Evolutionary conservation across 2,329 filamentous ascomycete species (phyloP).

Genomic region (Ascochyta lentis): DNA sequence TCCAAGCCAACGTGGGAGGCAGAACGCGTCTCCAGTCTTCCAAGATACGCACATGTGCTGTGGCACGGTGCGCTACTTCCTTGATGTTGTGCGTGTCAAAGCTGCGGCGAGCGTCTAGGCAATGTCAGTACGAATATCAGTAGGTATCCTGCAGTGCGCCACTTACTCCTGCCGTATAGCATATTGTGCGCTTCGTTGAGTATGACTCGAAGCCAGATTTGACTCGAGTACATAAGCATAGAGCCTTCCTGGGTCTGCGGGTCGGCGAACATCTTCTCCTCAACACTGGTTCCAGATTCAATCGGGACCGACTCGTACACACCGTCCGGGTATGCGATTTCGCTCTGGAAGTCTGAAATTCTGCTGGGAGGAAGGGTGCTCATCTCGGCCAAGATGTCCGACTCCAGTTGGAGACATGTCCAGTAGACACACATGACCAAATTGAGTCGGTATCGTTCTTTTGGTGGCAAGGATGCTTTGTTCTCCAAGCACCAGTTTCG

Average conservation of each 20-base stretch:
- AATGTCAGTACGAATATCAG: slow-evolving; percentile 32
- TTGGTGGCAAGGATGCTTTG: slow-evolving; percentile 21
- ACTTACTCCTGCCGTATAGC: slow-evolving; percentile 56
- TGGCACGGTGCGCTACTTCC: slow-evolving; percentile 38
- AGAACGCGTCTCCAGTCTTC: slow-evolving; percentile 62
- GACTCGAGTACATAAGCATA: slow-evolving; percentile 66
- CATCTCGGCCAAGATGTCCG: slow-evolving; percentile 90
- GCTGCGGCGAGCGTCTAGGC: slow-evolving; percentile 40
- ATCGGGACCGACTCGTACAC: slow-evolving; percentile 53
- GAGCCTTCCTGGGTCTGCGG: slow-evolving; percentile 36
- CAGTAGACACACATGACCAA: slow-evolving; percentile 75
- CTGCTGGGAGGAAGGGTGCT: slow-evolving; percentile 65
- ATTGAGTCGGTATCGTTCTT: slow-evolving; percentile 46
- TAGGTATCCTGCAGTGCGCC: not conserved
- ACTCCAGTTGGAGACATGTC: slow-evolving; percentile 93
- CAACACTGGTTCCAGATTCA: slow-evolving; percentile 15
- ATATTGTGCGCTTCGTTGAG: slow-evolving; percentile 63
- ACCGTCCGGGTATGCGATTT: slow-evolving; percentile 71
- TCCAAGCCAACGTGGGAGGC: slow-evolving; percentile 63
- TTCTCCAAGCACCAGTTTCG: slow-evolving; percentile 30
- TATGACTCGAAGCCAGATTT: slow-evolving; percentile 65
- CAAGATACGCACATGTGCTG: slow-evolving; percentile 53
- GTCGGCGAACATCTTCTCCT: slow-evolving; percentile 17
- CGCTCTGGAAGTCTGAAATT: slow-evolving; percentile 63
- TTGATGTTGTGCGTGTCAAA: slow-evolving; percentile 43